Base-by-base conservation (phyloP, 1,284 basidiomycete species). In the Ganoderma sinense region DNA sequence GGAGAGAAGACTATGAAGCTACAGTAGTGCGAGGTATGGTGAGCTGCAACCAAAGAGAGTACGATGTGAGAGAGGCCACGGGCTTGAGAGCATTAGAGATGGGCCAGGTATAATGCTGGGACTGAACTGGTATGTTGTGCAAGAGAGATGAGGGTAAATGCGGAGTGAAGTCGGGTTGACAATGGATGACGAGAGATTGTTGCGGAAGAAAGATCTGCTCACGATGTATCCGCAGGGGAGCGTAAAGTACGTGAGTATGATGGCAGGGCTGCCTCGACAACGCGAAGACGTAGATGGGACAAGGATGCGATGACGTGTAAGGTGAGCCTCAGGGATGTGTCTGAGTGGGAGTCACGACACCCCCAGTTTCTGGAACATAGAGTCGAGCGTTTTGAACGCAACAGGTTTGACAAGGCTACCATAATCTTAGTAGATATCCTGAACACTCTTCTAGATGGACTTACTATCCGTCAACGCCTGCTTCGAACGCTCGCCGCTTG, bases 391-490 rank as follows among this genome's bases (percentile, higher is more conserved):
- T 77, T 93, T 94, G 83, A 97, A 94, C 16, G 94, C 94, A 29
- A 97, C 95, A 18, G 96, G 96, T 80, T 97, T 97, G 69, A 97
- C 94, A 40, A 97, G 87, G 76, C 95, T 96, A 74, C 1, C 53
- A 18, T 59, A 39, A 75, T 45, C 64, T 31, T 36, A 63, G n/a
- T 65, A 51, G 66, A 62, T 14, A 16, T 40, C 14, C 13, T 43
- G 6, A 23, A 61, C 4, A 3, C 66, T 40, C 14, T 5, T 14
- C 33, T 40, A 2, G 18, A 16, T 3, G 7, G 20, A 88, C 94
- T 75, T 81, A 96, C 94, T 97, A 98, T 80, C 97, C 97, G 77
- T 98, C 96, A 59, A 98, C 96, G 2, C 97, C 97, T 65, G 94
- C 94, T 65, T 94, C 91, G 75, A 98, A 97, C 1, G 97, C 97